Evolutionary conservation across 805 yeast genomes (phyloP), one percentile per base, ranked within the genome.

Genomic region (Pichia eremophila): DNA sequence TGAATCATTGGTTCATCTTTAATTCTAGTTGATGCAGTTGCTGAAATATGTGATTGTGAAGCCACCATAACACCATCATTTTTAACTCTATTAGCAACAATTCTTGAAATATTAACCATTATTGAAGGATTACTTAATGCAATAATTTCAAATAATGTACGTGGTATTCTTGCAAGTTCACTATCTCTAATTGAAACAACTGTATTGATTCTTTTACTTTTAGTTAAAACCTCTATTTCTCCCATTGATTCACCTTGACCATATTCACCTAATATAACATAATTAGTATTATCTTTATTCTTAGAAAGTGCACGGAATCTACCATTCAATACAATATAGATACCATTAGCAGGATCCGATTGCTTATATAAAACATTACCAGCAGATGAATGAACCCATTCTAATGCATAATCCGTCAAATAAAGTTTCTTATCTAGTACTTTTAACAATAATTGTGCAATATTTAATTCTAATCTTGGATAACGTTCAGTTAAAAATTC

Each of bases 171-270:
- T 0, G 96, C 97, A 29, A 91, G 72, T 63, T 93, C 99, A 0
- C 97, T 85, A 55, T 91, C 98, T 59, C 99, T 72, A 0, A 91
- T 85, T 0, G 98, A 95, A 38, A 87, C 79, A 53, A 85, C 74
- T 0, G 90, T 80, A 43, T 73, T 73, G 4, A 78, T 74, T 60
- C 95, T 75, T 48, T 80, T 74, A 11, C 83, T 75, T 12, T 88
- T 88, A 0, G 95, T 88, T 51, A 91, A 71, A 4, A 91, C 97
- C 63, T 91, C 99, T 9, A 93, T 83, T 64, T 91, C 98, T 4
- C 98, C 99, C 50, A 93, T 76, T 39, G 95, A 85, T 56, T 88
- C 95, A 8, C 97, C 97, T 62, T 89, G 95, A 2, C 97, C 96
- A 58, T 79, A 82, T 60, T 91, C 99, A 2, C 84, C 85, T 15